Evolutionary conservation across 257 asterid species (phyloP).

Genomic region (Ilex asprella): DNA sequence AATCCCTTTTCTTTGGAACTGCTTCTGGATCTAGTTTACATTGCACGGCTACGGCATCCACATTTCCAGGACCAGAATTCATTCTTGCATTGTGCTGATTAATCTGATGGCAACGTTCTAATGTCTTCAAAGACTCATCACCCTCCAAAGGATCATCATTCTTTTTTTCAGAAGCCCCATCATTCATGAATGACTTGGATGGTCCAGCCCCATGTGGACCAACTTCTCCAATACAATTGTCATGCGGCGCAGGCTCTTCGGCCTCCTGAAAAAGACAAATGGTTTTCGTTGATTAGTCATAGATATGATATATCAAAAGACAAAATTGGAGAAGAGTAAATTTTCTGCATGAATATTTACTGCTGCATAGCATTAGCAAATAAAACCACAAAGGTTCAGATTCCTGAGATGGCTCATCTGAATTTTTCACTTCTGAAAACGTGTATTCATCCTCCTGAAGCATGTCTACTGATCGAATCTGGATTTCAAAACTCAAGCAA

Average conservation of each 20-base stretch:
- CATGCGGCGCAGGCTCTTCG: conserved; percentile 5
- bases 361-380: too few relatives aligned
- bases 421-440: background rate
- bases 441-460: background rate
- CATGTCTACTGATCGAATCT: too few relatives aligned
- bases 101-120: conserved; percentile 10
- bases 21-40: conserved; percentile 17
- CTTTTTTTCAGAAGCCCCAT: conserved; percentile 12
- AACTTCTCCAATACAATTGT: conserved; percentile 2
- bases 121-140: conserved; percentile 18
- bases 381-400: background rate
- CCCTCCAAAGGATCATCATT: conserved; percentile 12
- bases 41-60: conserved; percentile 10
- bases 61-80: conserved; percentile 5
- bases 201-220: conserved; percentile 1
- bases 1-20: conserved; percentile 28
- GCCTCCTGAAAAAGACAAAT: conserved; percentile 14
- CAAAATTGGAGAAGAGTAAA: background rate
- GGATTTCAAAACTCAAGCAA: too few relatives aligned
- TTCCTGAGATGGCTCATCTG: background rate
- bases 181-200: conserved; percentile 6
- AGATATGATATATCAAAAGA: background rate
- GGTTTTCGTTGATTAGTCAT: background rate
- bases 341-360: background rate
- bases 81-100: conserved; percentile 4